Evolutionary conservation across 768 basidiomycete genomes (phyloP).

Genomic region (Basidioascus undulatus): DNA sequence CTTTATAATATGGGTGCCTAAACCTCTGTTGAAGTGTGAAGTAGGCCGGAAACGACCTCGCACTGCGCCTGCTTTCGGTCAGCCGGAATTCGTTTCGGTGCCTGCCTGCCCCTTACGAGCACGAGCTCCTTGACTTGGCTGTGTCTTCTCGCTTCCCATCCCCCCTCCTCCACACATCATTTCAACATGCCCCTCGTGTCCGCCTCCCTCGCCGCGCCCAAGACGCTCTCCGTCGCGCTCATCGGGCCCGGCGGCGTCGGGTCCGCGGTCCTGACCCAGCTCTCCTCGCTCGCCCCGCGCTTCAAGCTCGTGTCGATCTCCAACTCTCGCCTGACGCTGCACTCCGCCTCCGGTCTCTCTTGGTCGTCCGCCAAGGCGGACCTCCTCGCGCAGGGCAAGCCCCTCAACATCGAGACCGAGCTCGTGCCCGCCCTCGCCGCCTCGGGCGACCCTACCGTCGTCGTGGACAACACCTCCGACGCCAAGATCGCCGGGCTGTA

Average conservation of each 20-base stretch:
- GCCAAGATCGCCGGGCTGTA: slow-evolving; percentile 58
- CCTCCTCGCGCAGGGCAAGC: slow-evolving; percentile 16
- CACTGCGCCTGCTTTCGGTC: no score
- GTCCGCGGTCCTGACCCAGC: slow-evolving; percentile 25
- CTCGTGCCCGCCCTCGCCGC: slow-evolving; percentile 27
- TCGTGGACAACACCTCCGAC: slow-evolving; percentile 82
- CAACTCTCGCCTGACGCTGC: no score
- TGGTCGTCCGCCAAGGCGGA: slow-evolving; percentile 26
- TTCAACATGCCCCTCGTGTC: slow-evolving; percentile 32
- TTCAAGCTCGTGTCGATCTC: no score
- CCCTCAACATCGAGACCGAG: slow-evolving; percentile 18
- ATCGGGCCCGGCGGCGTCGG: slow-evolving; percentile 26
- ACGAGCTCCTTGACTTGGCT: no score
- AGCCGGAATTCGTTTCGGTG: no score
- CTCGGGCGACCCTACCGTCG: slow-evolving; percentile 31
- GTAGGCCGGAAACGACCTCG: no score
- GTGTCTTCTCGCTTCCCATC: no score
- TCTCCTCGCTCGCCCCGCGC: no score
- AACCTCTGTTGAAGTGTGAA: no score
- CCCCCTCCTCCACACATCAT: slow-evolving; percentile 27
- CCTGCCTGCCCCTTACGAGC: no score
- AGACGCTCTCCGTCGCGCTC: slow-evolving; percentile 29
- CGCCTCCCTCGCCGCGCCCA: slow-evolving; percentile 39
- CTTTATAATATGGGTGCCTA: no score
- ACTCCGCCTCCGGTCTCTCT: no score